A percentile compares a stretch with the other conserved stretches of the same genome.
Conservation (phyloP, 2,329 filamentous ascomycete genomes). For the Hymenoscyphus fraxineus region DNA sequence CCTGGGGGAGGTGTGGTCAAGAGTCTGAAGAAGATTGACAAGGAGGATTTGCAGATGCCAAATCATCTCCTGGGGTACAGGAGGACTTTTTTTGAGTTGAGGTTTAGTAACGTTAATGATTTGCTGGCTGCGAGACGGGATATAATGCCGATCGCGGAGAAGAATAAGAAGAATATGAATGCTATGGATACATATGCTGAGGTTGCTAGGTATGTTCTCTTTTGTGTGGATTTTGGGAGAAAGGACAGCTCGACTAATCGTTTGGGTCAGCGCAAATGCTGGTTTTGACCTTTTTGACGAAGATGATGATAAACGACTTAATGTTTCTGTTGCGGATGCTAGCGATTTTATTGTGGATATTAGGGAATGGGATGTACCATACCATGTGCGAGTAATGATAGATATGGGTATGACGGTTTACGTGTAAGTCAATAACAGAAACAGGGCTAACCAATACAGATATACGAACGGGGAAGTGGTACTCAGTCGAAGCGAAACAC, state of each 20-base stretch:
- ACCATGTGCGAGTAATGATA: constrained; percentile 98
- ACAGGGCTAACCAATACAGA: constrained; percentile 49
- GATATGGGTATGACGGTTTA: constrained; percentile 62
- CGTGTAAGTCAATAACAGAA: constrained; percentile 19
- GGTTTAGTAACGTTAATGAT: constrained; percentile 83
- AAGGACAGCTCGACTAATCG: constrained; percentile 20
- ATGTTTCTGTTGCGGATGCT: constrained; percentile 73
- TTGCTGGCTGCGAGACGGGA: constrained; percentile 79
- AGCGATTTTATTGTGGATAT: constrained; percentile 99
- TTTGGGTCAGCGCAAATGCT: constrained; percentile 58
- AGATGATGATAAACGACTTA: constrained; percentile 74
- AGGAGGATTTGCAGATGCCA: constrained; percentile 91
- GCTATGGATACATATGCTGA: constrained; percentile 98
- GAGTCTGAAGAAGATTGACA: constrained; percentile 71
- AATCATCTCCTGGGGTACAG: constrained; percentile 93
- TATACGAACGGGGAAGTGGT: constrained; percentile 96
- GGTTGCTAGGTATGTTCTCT: constrained; percentile 71
- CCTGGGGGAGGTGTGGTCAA: constrained; percentile 78
- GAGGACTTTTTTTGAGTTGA: constrained; percentile 80
- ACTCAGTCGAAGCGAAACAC: constrained; percentile 90
- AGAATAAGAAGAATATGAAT: constrained; percentile 93
- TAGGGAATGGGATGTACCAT: constrained; percentile 97
- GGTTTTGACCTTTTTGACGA: constrained; percentile 96
- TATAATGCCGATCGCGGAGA: constrained; percentile 87
- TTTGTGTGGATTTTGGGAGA: background rate